Evolutionary conservation across 2,329 filamentous ascomycete species (phyloP).

Genomic region (Pseudogymnoascus sp.): DNA sequence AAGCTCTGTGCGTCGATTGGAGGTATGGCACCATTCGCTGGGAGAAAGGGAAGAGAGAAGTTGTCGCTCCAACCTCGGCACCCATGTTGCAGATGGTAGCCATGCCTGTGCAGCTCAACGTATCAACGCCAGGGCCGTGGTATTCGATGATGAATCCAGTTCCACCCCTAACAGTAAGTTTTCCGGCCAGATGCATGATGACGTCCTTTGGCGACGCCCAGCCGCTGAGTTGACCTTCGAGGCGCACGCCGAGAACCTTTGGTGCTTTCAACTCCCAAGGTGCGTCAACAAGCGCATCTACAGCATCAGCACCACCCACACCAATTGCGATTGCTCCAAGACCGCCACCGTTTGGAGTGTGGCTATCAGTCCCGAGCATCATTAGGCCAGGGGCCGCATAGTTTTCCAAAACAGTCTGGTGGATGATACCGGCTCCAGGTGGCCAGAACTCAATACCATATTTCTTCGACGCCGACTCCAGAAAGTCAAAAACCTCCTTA

Average conservation of each 20-base stretch:
- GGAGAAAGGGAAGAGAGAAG: slow-evolving; percentile 89
- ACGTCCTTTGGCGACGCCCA: slow-evolving; percentile 96
- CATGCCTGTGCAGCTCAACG: slow-evolving; percentile 87
- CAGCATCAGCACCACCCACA: slow-evolving; percentile 92
- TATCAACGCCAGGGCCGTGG: slow-evolving; percentile 79
- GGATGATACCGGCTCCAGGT: slow-evolving; percentile 87
- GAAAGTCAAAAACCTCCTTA: slow-evolving; percentile 94
- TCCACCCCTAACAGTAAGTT: slow-evolving; percentile 84
- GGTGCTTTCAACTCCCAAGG: slow-evolving; percentile 98
- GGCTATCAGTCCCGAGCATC: slow-evolving; percentile 97
- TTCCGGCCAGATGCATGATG: slow-evolving; percentile 80
- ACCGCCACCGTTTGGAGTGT: slow-evolving; percentile 95
- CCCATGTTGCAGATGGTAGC: slow-evolving; percentile 85
- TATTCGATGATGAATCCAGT: slow-evolving; percentile 95
- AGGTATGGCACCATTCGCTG: slow-evolving; percentile 78
- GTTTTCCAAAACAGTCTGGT: slow-evolving; percentile 96
- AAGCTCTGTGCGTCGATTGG: slow-evolving; percentile 66
- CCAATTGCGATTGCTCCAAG: slow-evolving; percentile 90
- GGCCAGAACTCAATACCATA: slow-evolving; percentile 97
- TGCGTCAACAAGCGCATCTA: slow-evolving; percentile 90
- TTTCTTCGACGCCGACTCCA: slow-evolving; percentile 83
- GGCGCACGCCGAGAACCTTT: slow-evolving; percentile 74
- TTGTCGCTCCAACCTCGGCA: slow-evolving; percentile 87
- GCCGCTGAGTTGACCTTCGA: slow-evolving; percentile 74
- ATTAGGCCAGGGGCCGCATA: slow-evolving; percentile 94